Conservation (phyloP, 2,329 filamentous ascomycete species). For the Exophiala spinifera region DNA sequence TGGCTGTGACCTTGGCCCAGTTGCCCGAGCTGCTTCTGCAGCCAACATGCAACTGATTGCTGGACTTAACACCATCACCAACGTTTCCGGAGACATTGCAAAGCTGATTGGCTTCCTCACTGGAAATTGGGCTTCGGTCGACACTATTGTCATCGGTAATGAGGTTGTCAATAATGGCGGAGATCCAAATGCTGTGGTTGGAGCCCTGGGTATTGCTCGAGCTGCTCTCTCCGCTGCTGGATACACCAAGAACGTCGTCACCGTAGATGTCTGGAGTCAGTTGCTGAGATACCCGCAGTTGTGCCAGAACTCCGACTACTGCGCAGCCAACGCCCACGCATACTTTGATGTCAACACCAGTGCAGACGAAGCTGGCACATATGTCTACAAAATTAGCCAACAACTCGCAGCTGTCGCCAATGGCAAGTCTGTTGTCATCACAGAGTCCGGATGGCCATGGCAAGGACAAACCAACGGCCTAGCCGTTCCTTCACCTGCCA, state of each 20-base stretch:
- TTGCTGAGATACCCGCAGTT: slow-evolving; percentile 65
- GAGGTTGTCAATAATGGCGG: slow-evolving; percentile 68
- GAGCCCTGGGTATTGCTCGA: slow-evolving; percentile 58
- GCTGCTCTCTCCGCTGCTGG: slow-evolving; percentile 58
- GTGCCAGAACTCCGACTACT: slow-evolving; percentile 72
- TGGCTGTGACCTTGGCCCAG: slow-evolving; percentile 67
- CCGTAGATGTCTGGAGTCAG: slow-evolving; percentile 74
- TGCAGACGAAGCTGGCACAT: slow-evolving; percentile 63
- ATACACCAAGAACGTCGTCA: slow-evolving; percentile 70
- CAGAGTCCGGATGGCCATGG: slow-evolving; percentile 82
- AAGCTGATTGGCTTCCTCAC: slow-evolving; percentile 59
- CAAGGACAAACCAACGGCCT: slow-evolving; percentile 61
- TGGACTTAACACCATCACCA: slow-evolving; percentile 65
- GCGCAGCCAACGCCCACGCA: slow-evolving; percentile 76
- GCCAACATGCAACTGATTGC: slow-evolving; percentile 69
- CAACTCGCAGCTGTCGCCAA: slow-evolving; percentile 46
- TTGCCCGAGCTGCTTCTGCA: slow-evolving; percentile 61
- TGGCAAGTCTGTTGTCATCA: slow-evolving; percentile 66
- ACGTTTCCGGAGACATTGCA: slow-evolving; percentile 56
- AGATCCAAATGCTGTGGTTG: slow-evolving; percentile 54
- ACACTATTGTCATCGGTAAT: slow-evolving; percentile 75
- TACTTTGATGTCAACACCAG: slow-evolving; percentile 70
- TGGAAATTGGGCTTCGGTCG: slow-evolving; percentile 65
- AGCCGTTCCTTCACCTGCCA: slow-evolving; percentile 65
- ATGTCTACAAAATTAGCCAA: slow-evolving; percentile 58